phyloP scores from a whole-genome alignment of 805 yeast species.

The Candida awuae region DNA sequence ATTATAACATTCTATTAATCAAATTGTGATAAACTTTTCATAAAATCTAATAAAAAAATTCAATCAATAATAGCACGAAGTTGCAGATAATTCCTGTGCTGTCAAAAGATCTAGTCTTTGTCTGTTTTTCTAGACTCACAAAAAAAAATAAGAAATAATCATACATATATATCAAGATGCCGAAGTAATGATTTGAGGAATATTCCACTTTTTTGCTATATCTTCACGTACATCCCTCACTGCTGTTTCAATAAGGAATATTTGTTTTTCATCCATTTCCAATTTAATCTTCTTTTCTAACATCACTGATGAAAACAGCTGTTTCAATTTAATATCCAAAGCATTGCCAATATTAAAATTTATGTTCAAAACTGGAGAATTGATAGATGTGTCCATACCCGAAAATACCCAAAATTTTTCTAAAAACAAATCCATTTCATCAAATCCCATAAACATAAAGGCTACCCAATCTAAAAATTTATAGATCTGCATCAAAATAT shows the following conservation, averaged over 20 bases:
- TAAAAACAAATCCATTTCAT: slow-evolving; percentile 13
- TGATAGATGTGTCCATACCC: slow-evolving; percentile 7
- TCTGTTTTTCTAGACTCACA: no score
- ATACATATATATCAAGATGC: no score
- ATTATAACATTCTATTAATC: no score
- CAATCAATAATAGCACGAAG: no score
- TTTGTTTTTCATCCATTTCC: background rate
- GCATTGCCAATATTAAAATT: no score
- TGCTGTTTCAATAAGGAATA: background rate
- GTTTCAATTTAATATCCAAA: background rate
- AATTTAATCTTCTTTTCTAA: background rate
- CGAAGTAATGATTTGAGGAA: no score
- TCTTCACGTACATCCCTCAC: background rate
- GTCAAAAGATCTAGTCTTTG: no score
- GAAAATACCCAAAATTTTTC: slow-evolving; percentile 9
- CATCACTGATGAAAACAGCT: background rate
- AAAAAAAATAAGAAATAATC: no score
- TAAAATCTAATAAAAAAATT: no score
- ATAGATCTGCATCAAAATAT: slow-evolving; percentile 15
- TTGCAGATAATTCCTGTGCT: no score
- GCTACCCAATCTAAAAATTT: slow-evolving; percentile 13
- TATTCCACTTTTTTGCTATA: background rate
- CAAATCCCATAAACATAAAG: slow-evolving; percentile 17
- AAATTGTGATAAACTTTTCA: no score
- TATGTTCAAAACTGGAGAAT: background rate